Percentiles rank a stretch among this genome's conserved stretches.
These are phyloP conservation scores for Sicyos edulis DNA, from an alignment of 306 rosid species.

Conservation along the genomic window DNA sequence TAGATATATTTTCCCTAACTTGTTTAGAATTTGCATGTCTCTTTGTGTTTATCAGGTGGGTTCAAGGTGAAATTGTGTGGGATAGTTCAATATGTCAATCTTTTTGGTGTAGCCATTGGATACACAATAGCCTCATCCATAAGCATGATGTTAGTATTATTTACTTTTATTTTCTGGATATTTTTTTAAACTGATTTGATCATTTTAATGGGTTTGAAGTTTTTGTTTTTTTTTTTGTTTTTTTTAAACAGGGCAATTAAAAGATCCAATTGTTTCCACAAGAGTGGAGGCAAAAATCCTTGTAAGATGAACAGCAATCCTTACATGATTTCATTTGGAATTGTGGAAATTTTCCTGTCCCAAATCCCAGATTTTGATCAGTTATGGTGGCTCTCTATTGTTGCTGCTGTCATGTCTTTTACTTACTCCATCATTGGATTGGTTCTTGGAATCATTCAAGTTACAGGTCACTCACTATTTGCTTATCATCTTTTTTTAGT, in stretches of 20 bases:
- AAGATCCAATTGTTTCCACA: constrained; percentile 23
- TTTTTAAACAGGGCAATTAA: constrained; percentile 24
- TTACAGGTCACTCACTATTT: constrained; percentile 19
- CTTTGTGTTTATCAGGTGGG: constrained; percentile 12
- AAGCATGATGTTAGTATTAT: constrained; percentile 25
- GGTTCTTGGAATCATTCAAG: constrained; percentile 35
- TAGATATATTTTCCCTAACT: not conserved
- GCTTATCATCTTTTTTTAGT: too few relatives aligned
- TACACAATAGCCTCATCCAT: constrained; percentile 24
- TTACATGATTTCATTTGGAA: constrained; percentile 55
- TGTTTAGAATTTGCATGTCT: not conserved
- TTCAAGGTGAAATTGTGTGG: constrained; percentile 22
- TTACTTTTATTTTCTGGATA: not conserved
- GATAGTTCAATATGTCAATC: constrained; percentile 21
- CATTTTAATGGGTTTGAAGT: not conserved
- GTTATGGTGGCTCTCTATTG: constrained; percentile 61
- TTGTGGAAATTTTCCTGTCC: constrained; percentile 52
- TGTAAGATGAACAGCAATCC: constrained; percentile 23
- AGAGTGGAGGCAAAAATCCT: constrained; percentile 19
- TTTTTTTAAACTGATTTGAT: not conserved
- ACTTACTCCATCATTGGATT: constrained; percentile 62
- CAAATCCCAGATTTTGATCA: constrained; percentile 69
- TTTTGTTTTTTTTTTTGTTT: not conserved
- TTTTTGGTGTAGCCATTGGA: constrained; percentile 26
- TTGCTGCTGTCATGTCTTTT: constrained; percentile 76